These are phyloP conservation scores for Saraca asoca DNA, from an alignment of 331 rosid genomes.

Conservation along the genomic window DNA sequence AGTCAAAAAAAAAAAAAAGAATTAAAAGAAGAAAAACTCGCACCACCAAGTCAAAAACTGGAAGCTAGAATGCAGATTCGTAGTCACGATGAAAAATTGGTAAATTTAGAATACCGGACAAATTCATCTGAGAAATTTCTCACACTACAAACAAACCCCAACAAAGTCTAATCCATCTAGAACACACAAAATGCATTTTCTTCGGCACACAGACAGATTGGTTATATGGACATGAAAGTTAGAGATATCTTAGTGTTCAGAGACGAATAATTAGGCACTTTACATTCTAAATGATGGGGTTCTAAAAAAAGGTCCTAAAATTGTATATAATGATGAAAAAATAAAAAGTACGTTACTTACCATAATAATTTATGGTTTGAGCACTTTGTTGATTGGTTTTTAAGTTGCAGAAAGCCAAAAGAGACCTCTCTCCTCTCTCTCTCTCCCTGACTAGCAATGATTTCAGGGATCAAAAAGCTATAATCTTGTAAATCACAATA, in stretches of 20 bases:
- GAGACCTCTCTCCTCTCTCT: not conserved
- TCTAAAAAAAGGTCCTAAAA: slow-evolving; percentile 22
- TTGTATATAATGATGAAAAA: slow-evolving; percentile 7
- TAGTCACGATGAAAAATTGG: not conserved
- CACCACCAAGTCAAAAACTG: slow-evolving; percentile 17
- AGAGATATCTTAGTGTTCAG: no score
- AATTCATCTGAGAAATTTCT: no score
- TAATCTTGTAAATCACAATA: slow-evolving; percentile 15
- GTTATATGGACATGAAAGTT: no score
- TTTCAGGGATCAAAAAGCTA: slow-evolving; percentile 7
- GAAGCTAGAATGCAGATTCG: slow-evolving; percentile 4
- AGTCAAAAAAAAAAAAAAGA: slow-evolving; percentile 12
- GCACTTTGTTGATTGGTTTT: slow-evolving; percentile 30
- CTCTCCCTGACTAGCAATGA: slow-evolving; percentile 25
- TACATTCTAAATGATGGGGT: slow-evolving; percentile 31
- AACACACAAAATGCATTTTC: no score
- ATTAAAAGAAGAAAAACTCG: not conserved
- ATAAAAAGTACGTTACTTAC: slow-evolving; percentile 38
- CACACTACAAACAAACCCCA: no score
- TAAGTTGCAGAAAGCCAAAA: slow-evolving; percentile 31
- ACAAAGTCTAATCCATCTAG: no score
- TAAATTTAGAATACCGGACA: no score
- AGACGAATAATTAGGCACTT: slow-evolving; percentile 42
- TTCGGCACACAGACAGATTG: no score
- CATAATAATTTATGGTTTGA: not conserved